Percentiles rank a stretch among this genome's conserved stretches.
Conservation (phyloP, 1,284 basidiomycete species). For the Cryptococcus hybrid region DNA sequence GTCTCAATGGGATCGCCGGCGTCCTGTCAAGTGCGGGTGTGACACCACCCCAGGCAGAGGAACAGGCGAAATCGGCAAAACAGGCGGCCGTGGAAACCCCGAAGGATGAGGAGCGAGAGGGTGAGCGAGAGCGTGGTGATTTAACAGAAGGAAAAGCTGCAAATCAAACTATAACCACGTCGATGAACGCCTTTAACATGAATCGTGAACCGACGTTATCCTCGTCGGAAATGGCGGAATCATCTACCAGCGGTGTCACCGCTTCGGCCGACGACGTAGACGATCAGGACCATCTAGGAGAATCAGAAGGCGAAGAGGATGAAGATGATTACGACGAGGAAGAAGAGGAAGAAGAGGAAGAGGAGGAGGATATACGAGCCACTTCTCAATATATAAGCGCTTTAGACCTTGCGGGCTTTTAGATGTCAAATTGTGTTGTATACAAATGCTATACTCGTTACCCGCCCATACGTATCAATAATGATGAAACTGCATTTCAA, state of each 20-base stretch:
- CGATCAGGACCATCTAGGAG: conserved; percentile 12
- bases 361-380: conserved; percentile 30
- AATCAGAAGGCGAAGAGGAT: conserved; percentile 30
- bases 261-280: conserved; percentile 6
- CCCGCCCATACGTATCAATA: background rate
- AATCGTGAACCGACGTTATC: conserved; percentile 3
- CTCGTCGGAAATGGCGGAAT: background rate
- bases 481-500: background rate
- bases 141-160: background rate
- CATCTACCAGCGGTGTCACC: background rate
- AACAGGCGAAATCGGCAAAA: background rate
- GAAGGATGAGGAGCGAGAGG: background rate
- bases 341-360: conserved; percentile 41
- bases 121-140: background rate
- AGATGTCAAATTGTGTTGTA: background rate
- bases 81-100: background rate
- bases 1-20: conserved; percentile 3
- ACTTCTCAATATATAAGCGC: conserved; percentile 45
- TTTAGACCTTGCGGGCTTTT: conserved; percentile 40
- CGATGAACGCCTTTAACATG: background rate
- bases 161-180: conserved; percentile 7
- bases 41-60: background rate
- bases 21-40: conserved; percentile 1
- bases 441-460: background rate
- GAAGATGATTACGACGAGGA: conserved; percentile 37